These are phyloP conservation scores for Xerocomellus dryophilus DNA, from an alignment of 768 basidiomycete genomes.

Conservation along the genomic window DNA sequence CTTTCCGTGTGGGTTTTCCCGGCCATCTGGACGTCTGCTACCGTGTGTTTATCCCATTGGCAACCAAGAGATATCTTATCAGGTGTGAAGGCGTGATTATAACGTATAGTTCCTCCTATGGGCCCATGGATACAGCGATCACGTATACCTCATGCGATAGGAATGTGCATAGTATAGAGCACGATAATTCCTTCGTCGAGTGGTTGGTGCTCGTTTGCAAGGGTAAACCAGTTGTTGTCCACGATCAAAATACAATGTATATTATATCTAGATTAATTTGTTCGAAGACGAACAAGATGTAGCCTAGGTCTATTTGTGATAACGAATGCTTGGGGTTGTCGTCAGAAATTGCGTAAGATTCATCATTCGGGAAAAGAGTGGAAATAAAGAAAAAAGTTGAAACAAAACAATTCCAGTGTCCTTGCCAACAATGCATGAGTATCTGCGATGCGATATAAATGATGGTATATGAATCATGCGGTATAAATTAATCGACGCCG, in stretches of 20 bases:
- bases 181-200: not conserved
- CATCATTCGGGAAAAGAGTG: not conserved
- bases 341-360: not conserved
- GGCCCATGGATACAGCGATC: not conserved
- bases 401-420: conserved; percentile 5
- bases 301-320: not conserved
- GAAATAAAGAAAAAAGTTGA: not conserved
- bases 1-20: not conserved
- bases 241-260: not conserved
- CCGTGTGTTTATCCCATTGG: not conserved
- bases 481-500: not conserved
- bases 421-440: conserved; percentile 1
- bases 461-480: conserved; percentile 3
- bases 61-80: not conserved
- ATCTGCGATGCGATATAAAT: conserved; percentile 2
- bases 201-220: not conserved
- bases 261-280: not conserved
- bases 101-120: not conserved
- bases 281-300: no score
- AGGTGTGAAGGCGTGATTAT: not conserved
- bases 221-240: not conserved
- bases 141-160: not conserved
- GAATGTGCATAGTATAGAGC: not conserved
- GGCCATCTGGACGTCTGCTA: not conserved
- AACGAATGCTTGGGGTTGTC: not conserved